Evolutionary conservation across 106 monocot genomes (phyloP), one percentile per base, ranked within the genome.

Genomic region (Dendrobium officinale): DNA sequence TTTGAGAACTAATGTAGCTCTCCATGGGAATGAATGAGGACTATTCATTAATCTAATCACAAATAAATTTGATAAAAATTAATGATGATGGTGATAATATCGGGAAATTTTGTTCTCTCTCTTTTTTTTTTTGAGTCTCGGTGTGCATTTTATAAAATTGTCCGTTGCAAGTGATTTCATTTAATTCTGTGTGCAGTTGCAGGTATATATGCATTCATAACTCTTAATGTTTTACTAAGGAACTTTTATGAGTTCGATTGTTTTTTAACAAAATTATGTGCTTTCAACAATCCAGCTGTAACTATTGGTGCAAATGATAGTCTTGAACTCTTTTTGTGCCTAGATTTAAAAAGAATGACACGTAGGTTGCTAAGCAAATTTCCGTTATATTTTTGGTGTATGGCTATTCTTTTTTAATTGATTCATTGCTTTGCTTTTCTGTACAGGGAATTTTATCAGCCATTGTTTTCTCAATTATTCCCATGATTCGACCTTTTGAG

Each of bases 401-500:
- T 55, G 17, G 22, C 26, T 27, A 10, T 72, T 59, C 5, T 2
- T 49, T 59, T 13, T 4, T 49, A 81, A 26, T 47, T 43, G 33
- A 76, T 79, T 83, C 55, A 67, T 82, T 54, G 18, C 8, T 42
- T 78, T 80, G 2, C 67, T 81, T 79, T 37, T 48, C 51, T 81
- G 47, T 76, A 77, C 85, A 98, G 98, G 98, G 98, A 80, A 78
- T 92, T 51, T 77, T 98, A 49, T 95, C 94, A 83, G 94, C 98
- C 11, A 87, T 83, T 78, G 86, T 92, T 6, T 78, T 98, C 41
- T 98, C 98, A 45, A 29, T 92, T 78, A 87, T 98, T 70, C 98
- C 98, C 11, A 89, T 98, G 91, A 89, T 98, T 77, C 92, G 85
- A 44, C 98, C 98, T 67, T 98, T 98, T 78, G 88, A 92, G 54